Evolutionary conservation across 2,329 filamentous ascomycete species (phyloP), one percentile per base, ranked within the genome.

Genomic region (Cytospora chrysosperma): DNA sequence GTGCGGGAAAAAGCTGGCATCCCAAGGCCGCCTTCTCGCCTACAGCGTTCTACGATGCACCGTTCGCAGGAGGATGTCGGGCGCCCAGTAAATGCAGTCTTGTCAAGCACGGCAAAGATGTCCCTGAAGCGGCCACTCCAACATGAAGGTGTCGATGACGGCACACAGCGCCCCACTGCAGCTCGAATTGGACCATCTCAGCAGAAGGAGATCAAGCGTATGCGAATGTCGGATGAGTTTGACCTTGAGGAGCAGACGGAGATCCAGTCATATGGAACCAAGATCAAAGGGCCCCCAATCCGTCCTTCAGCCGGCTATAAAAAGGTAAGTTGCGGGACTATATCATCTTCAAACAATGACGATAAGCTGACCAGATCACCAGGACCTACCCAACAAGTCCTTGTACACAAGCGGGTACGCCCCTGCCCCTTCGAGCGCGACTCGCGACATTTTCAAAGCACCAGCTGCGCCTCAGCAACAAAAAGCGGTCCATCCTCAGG

Each of bases 261-360:
- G 62, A 82, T 85, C 49, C 81, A 86, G 53, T 83, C 86, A 61
- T 85, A 83, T 55, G 83, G 73, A 51, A 78, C 76, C 28, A 81
- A 78, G 63, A 82, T 93, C 70, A 95, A 93, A 79, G 91, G 89
- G 17, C 91, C 92, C 59, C 92, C 93, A 7, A 92, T 96, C 69
- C 87, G 93, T 64, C 92, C 93, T 66, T 96, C 92, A 2, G 88
- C 83, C 56, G 81, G 79, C 40, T 78, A 82, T 70, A 86, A 85
- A 75, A 93, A 92, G 84, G 88, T 91, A 78, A 76, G 80, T 65
- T 26, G 13, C 28, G 28, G 17, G 9, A 47, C 4, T 3, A 21
- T 7, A 9, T 43, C 65, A 24, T 5, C 59, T 51, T 50, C 21
- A 21, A 7, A 2, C n/a, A 9, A 10, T 24, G 43, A 47, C 30